These are phyloP conservation scores for Fusarium algeriense DNA, from an alignment of 2,329 filamentous ascomycete genomes.

Conservation along the genomic window DNA sequence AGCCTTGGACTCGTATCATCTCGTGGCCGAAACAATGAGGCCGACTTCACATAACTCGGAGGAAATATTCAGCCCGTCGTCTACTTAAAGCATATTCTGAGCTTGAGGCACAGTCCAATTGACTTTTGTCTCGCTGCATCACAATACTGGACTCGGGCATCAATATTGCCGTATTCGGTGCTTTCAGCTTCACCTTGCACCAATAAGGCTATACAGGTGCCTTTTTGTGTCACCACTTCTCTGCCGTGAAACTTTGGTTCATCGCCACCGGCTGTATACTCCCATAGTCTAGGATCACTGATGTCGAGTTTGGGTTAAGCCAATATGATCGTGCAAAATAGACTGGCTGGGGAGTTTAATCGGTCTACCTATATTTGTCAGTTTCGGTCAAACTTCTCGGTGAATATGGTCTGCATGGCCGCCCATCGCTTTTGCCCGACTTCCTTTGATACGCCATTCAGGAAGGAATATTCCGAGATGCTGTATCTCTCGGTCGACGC, in stretches of 20 bases:
- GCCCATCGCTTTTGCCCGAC: constrained; percentile 6
- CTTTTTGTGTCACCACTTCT: constrained; percentile 31
- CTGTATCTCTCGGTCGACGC: not conserved
- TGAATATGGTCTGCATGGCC: constrained; percentile 8
- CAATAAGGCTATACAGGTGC: constrained; percentile 19
- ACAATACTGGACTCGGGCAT: constrained; percentile 1
- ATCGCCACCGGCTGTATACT: constrained; percentile 22
- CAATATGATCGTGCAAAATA: constrained; percentile 14
- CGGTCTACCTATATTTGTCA: not conserved
- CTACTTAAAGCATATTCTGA: not conserved
- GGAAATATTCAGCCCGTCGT: not conserved
- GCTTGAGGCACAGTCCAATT: not conserved
- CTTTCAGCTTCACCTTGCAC: constrained; percentile 4
- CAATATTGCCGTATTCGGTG: constrained; percentile 3
- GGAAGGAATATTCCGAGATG: constrained; percentile 14
- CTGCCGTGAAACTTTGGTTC: constrained; percentile 27
- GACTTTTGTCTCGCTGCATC: constrained; percentile 6
- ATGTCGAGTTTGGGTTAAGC: constrained; percentile 6
- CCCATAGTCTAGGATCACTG: constrained; percentile 1
- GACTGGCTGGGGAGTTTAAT: constrained; percentile 4
- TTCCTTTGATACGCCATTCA: not conserved
- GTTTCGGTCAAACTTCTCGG: constrained; percentile 3
- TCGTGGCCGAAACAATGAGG: constrained; percentile 28
- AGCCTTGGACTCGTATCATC: not conserved
- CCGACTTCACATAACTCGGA: not conserved